Evolutionary conservation across 345 rosid genomes (phyloP), one percentile per base, ranked within the genome.

Genomic region (Gossypium rotundifolium): DNA sequence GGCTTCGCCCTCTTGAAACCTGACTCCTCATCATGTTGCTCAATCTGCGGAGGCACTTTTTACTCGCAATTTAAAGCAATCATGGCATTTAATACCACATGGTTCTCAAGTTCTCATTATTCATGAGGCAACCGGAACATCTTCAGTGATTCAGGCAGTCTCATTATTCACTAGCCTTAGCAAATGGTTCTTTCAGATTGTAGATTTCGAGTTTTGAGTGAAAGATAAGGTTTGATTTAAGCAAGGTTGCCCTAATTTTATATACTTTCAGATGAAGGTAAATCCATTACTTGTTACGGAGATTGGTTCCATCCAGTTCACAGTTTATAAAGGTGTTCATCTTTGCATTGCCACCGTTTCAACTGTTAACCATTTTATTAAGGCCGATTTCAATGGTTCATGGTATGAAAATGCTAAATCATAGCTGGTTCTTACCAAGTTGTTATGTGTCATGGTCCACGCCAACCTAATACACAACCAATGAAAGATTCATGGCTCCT

Each of bases 1-100:
- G 93, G 95, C 3, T 70, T 93, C 74, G 91, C 97, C 25, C 70
- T 91, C 65, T 75, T 91, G 82, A 91, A 80, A 78, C n/a, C 75
- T 12, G 81, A 84, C 45, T 82, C 83, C 17, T 33, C 40, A 33
- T 66, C 77, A 22, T 88, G 84, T 66, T 83, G 77, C 75, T 33
- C 40, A 33, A 33, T 81, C 88, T 73, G 94, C 92, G 63, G 85
- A 87, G 98, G 95, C 87, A 22, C 20, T 3, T 33, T 63, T 63
- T 38, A 4, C 46, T 17, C 7, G 11, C 65, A 5, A 61, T 22
- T 11, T 12, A 33, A 33, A 33, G 40, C 40, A 33, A 33, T 5
- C 40, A 33, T 33, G 40, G 40, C 40, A 33, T 33, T 33, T 33
- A 33, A 33, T 5, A 33, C 40, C 40, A 33, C 40, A 33, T 33